Conservation (phyloP, 1,284 basidiomycete species). For the Xerocomus alliaceus region DNA sequence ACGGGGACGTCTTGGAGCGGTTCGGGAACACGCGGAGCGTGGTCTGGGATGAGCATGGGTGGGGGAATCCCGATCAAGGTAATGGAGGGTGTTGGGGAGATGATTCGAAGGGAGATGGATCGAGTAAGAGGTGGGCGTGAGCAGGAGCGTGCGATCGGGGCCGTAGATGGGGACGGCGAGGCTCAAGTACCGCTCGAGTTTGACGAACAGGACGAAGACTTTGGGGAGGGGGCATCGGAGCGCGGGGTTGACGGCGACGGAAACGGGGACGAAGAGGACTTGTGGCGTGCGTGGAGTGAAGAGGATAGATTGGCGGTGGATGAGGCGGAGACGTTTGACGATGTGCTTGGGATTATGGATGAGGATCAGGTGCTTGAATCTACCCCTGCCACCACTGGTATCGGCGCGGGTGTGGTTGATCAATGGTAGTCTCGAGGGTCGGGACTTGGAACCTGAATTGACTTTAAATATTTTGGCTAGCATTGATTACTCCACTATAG, state of each 20-base stretch:
- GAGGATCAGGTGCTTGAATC: constrained; percentile 54
- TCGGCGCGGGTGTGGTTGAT: neutral
- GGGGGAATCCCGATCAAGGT: constrained; percentile 60
- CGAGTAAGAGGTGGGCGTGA: constrained; percentile 44
- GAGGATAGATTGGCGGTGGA: constrained; percentile 56
- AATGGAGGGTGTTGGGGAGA: constrained; percentile 64
- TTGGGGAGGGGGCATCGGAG: constrained; percentile 32
- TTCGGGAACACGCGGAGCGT: constrained; percentile 22
- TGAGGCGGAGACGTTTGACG: constrained; percentile 69
- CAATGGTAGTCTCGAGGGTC: constrained; percentile 13
- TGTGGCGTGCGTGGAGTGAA: constrained; percentile 61
- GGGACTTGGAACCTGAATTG: neutral
- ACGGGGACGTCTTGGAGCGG: constrained; percentile 22
- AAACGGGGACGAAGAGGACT: constrained; percentile 41
- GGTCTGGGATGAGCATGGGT: constrained; percentile 40
- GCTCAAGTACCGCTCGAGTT: constrained; percentile 65
- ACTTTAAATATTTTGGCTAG: too few relatives aligned
- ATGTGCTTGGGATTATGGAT: constrained; percentile 67
- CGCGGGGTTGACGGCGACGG: constrained; percentile 30
- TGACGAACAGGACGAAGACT: constrained; percentile 75
- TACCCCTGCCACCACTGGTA: neutral
- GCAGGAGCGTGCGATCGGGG: neutral
- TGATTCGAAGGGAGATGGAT: constrained; percentile 62
- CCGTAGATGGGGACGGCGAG: neutral
- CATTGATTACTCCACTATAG: too few relatives aligned